A percentile compares a stretch with the other conserved stretches of the same genome.
Evolutionary conservation across 176 grass and related monocot genomes (phyloP).

Genomic region (Cenchrus americanus): DNA sequence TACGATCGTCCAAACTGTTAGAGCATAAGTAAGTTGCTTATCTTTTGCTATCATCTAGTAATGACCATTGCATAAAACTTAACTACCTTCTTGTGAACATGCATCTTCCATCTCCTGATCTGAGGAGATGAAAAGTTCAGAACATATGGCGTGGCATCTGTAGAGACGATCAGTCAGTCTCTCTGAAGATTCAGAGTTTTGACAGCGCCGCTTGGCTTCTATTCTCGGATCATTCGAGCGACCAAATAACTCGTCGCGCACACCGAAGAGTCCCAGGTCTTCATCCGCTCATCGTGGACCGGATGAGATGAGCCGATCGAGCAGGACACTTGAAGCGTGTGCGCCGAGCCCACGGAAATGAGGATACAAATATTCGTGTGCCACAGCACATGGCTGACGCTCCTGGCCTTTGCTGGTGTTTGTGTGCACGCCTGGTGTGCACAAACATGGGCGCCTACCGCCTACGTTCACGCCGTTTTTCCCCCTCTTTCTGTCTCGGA

Average conservation of each 20-base stretch:
- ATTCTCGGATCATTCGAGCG: not conserved
- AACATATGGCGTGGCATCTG: not conserved
- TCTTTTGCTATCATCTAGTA: too few relatives aligned
- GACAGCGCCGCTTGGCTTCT: too few relatives aligned
- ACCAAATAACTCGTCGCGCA: not conserved
- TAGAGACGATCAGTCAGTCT: not conserved
- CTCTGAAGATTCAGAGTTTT: not conserved
- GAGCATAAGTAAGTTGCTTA: too few relatives aligned
- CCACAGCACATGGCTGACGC: not conserved
- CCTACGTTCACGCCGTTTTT: not conserved
- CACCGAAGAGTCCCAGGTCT: not conserved
- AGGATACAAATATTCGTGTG: not conserved
- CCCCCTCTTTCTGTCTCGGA: not conserved
- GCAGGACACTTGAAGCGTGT: not conserved
- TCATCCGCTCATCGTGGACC: not conserved
- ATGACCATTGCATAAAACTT: too few relatives aligned
- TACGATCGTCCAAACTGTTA: too few relatives aligned
- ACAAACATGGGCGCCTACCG: not conserved
- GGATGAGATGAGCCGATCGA: not conserved
- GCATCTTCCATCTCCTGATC: not conserved
- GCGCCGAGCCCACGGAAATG: not conserved
- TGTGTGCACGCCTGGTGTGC: constrained; percentile 34
- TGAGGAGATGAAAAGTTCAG: too few relatives aligned
- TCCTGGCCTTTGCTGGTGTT: not conserved
- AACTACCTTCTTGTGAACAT: not conserved